Evolutionary conservation across 306 rosid genomes (phyloP), one percentile per base, ranked within the genome.

Genomic region (Begonia fuchsioides): DNA sequence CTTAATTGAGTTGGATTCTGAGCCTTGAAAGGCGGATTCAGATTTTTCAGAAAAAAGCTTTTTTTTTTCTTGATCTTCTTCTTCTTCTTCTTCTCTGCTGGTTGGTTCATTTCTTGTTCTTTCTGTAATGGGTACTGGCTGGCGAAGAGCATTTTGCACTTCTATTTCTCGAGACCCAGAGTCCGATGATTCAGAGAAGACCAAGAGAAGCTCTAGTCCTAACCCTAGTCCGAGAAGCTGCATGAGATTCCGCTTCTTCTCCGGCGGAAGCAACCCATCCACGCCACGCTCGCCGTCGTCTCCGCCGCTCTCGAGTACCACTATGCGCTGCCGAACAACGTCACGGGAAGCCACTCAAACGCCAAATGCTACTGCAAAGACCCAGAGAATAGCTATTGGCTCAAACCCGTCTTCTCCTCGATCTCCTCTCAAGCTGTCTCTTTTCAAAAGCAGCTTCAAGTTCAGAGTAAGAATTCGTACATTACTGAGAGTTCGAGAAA

Each of bases 81-180:
- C 3, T 35, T 50, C 67, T 46, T 55, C 64, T 19, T 10, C 57
- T 17, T 54, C 72, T 39, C 48, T 62, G 44, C 15, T 11, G 4
- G 12, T 15, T 47, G 10, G 10, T 44, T 55, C 13, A 15, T 43
- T 8, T 11, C 11, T 12, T 18, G 52, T 52, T 20, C 50, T 43
- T 58, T 53, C 45, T 54, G 39, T 18, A 57, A 85, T 90, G 98
- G 94, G 93, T 35, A 85, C 87, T 8, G 87, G 96, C 43, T 90
- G 98, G 98, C 79, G 98, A 62, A 76, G 93, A 71, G 94, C 93
- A 10, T 90, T 90, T 54, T 90, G 98, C 69, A 77, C 92, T 1
- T 72, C 83, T 0, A 32, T 76, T 2, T 53, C 68, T 41, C 72
- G 87, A 12, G 87, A 82, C 63, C 71, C 81, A 17, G 83, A 76